Percentiles rank a stretch among this genome's conserved stretches.
Conservation (phyloP, 1,139 yeast genomes). For the Yamadazyma epiphylla region DNA sequence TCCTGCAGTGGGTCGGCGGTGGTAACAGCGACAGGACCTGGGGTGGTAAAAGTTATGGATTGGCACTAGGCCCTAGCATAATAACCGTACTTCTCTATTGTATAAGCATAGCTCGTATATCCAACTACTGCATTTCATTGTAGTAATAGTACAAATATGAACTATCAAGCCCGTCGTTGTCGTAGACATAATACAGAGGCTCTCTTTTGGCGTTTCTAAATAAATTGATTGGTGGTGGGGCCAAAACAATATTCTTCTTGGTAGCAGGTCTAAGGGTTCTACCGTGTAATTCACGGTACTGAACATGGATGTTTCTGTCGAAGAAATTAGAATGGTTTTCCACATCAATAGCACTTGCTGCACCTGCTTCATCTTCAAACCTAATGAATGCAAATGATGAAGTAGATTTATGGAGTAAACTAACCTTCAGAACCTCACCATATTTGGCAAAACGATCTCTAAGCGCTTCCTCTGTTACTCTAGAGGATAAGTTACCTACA, state of each 20-base stretch:
- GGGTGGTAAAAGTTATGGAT: too few relatives aligned
- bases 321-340: conserved; percentile 77
- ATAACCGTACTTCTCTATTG: too few relatives aligned
- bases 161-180: too few relatives aligned
- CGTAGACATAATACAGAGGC: too few relatives aligned
- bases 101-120: too few relatives aligned
- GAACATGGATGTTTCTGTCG: conserved; percentile 78
- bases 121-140: too few relatives aligned
- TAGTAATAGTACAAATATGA: too few relatives aligned
- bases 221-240: conserved; percentile 73
- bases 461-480: conserved; percentile 52
- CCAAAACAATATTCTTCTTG: too few relatives aligned
- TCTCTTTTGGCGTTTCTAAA: conserved; percentile 9
- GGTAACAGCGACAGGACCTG: too few relatives aligned
- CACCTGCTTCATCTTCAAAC: conserved; percentile 62
- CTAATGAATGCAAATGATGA: conserved; percentile 70
- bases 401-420: conserved; percentile 48
- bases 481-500: conserved; percentile 65
- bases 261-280: too few relatives aligned
- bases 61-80: too few relatives aligned
- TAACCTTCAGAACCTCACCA: conserved; percentile 57
- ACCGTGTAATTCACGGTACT: conserved; percentile 60
- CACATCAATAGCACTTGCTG: conserved; percentile 77
- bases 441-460: conserved; percentile 58
- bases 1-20: too few relatives aligned